Conservation (phyloP, 2,329 filamentous ascomycete species). For the Hansfordia pulvinata region DNA sequence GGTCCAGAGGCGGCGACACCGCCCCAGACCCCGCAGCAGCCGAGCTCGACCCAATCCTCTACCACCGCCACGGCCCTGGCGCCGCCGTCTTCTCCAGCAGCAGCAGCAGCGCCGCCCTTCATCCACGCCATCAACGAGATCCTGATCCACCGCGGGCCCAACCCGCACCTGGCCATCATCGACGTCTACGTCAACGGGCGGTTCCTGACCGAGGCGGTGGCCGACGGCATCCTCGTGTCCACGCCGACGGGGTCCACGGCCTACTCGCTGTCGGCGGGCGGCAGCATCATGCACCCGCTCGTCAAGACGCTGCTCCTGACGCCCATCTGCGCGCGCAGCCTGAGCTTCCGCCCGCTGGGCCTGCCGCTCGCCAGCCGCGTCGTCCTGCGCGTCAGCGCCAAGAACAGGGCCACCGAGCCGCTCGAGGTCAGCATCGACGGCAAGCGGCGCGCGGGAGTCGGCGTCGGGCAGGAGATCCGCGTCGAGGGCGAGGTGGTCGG, state of each 20-base stretch:
- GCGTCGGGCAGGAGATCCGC: constrained; percentile 69
- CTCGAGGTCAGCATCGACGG: constrained; percentile 73
- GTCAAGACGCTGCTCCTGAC: constrained; percentile 83
- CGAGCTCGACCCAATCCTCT: constrained; percentile 3
- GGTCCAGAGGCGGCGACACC: too few species aligned
- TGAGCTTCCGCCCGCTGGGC: constrained; percentile 85
- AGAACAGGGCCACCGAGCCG: constrained; percentile 63
- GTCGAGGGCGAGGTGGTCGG: constrained; percentile 77
- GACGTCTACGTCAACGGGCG: constrained; percentile 82
- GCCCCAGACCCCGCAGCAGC: constrained; percentile 6
- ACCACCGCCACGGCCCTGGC: constrained; percentile 9
- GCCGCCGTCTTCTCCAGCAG: constrained; percentile 1
- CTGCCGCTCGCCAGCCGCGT: constrained; percentile 78
- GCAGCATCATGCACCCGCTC: constrained; percentile 86
- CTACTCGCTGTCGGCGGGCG: constrained; percentile 86
- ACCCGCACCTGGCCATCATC: constrained; percentile 83
- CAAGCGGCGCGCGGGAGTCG: constrained; percentile 51
- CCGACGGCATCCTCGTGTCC: constrained; percentile 87
- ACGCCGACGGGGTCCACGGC: constrained; percentile 93
- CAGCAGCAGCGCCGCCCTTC: constrained; percentile 18
- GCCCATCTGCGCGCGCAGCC: constrained; percentile 81
- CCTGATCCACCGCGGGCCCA: constrained; percentile 78
- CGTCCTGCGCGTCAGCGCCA: constrained; percentile 66
- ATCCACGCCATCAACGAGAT: constrained; percentile 85
- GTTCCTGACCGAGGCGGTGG: constrained; percentile 85